Evolutionary conservation across 495 filamentous ascomycete genomes (phyloP).

Genomic region (Hypoxylon lienhwacheense): DNA sequence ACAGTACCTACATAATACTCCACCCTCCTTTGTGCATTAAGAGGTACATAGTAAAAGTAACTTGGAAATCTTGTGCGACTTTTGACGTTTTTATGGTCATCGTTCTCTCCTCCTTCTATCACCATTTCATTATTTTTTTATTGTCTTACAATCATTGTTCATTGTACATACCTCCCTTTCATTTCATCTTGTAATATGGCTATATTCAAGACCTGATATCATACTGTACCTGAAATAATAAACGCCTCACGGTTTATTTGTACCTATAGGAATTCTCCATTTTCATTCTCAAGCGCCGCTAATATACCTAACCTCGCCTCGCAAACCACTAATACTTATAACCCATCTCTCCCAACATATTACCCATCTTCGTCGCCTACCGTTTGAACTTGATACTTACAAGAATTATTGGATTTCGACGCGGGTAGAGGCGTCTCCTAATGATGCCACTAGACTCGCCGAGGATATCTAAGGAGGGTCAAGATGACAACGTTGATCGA

Average conservation of each 20-base stretch:
- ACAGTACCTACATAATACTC: too few relatives aligned
- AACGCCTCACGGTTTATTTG: too few relatives aligned
- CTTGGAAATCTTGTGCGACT: conserved; percentile 14
- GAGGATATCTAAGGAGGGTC: conserved; percentile 23
- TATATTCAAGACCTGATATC: conserved; percentile 5
- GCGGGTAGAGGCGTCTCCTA: conserved; percentile 2
- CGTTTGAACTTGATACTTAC: background rate
- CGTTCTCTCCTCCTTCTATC: background rate
- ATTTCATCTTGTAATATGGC: conserved; percentile 5
- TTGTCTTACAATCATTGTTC: background rate
- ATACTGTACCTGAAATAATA: too few relatives aligned
- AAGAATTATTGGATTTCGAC: conserved; percentile 1
- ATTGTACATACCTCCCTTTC: background rate
- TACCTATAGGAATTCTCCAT: too few relatives aligned
- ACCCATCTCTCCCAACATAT: background rate
- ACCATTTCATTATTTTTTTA: background rate
- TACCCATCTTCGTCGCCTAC: background rate
- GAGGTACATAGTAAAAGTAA: conserved; percentile 3
- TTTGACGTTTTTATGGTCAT: conserved; percentile 14
- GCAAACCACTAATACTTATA: conserved; percentile 1
- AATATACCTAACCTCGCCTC: too few relatives aligned
- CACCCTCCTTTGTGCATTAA: too few relatives aligned
- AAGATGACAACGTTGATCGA: conserved; percentile 26
- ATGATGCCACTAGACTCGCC: conserved; percentile 32
- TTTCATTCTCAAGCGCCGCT: too few relatives aligned